Evolutionary conservation across 306 rosid genomes (phyloP), one percentile per base, ranked within the genome.

Genomic region (Carpinus fangiana): DNA sequence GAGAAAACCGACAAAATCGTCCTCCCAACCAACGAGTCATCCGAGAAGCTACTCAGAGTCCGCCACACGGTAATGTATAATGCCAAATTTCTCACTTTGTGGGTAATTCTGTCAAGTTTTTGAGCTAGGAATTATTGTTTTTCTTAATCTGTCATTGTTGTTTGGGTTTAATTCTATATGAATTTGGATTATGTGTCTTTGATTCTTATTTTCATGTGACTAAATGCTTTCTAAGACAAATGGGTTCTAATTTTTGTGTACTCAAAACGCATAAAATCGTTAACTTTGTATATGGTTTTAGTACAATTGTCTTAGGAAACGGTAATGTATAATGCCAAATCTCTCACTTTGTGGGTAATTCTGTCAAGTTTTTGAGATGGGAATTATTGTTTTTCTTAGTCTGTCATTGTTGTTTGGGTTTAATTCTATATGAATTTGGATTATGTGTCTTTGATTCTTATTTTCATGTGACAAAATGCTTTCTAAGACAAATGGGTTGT

Each of bases 1-100:
- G 80, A 68, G 12, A 50, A 70, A 43, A 73, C 67, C 11, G 85
- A 81, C 71, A 89, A 65, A 79, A n/a, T 88, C 18, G 84, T 89
- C 61, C 99, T 95, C 21, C 99, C 98, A 0, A 87, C 98, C 69
- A 95, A 95, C 74, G 88, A 91, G 41, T 91, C 98, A 3, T 95
- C 99, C 0, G 86, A 83, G 76, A 85, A 76, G 46, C 96, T 95
- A 41, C 98, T 95, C 80, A 85, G 94, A 79, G 85, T 95, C 70
- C 99, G 99, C 41, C 99, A 95, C 83, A 85, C 99, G 93, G 99
- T 95, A 84, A 73, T 76, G 57, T 46, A 67, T 57, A 28, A 31
- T 41, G 41, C 52, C 60, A 2, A 45, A 13, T 53, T 48, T 50
- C 36, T 16, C 3, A 3, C 34, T 61, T 18, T 52, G 20, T 11